These are phyloP conservation scores for Colletotrichum graminicola DNA, from an alignment of 2,329 filamentous ascomycete genomes.

Conservation along the genomic window DNA sequence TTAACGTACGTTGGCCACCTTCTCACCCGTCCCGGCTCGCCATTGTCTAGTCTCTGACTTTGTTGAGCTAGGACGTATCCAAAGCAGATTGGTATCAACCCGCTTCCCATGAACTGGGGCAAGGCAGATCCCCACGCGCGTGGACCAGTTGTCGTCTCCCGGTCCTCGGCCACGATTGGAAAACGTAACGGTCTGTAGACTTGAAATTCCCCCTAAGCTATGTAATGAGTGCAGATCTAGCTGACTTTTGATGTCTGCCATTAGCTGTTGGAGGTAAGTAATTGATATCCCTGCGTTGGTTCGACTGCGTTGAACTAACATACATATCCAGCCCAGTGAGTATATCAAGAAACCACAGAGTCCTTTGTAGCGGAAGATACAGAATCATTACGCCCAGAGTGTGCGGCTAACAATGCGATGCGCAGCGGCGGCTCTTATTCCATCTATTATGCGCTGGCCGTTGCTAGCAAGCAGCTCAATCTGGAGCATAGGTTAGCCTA, in stretches of 20 bases:
- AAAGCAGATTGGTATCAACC: slow-evolving; percentile 92
- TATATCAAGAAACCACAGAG: neutral
- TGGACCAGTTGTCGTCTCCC: slow-evolving; percentile 90
- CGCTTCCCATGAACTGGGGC: slow-evolving; percentile 91
- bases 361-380: neutral
- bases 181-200: slow-evolving; percentile 78
- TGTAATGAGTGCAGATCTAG: slow-evolving; percentile 38
- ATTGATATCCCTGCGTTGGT: slow-evolving; percentile 1
- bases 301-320: slow-evolving; percentile 44
- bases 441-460: slow-evolving; percentile 93
- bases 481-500: slow-evolving; percentile 75
- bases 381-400: neutral
- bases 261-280: slow-evolving; percentile 69
- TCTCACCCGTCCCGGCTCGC: neutral
- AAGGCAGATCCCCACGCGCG: slow-evolving; percentile 78
- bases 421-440: slow-evolving; percentile 86
- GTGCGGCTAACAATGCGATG: neutral
- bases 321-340: slow-evolving; percentile 53
- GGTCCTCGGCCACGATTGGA: slow-evolving; percentile 79
- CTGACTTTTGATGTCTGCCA: slow-evolving; percentile 4
- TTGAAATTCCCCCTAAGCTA: slow-evolving; percentile 17
- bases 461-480: slow-evolving; percentile 90
- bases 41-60: neutral
- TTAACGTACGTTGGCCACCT: slow-evolving; percentile 58
- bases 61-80: slow-evolving; percentile 77